phyloP scores from a whole-genome alignment of 78 protist genomes.

The Tieghemostelium lacteum region DNA sequence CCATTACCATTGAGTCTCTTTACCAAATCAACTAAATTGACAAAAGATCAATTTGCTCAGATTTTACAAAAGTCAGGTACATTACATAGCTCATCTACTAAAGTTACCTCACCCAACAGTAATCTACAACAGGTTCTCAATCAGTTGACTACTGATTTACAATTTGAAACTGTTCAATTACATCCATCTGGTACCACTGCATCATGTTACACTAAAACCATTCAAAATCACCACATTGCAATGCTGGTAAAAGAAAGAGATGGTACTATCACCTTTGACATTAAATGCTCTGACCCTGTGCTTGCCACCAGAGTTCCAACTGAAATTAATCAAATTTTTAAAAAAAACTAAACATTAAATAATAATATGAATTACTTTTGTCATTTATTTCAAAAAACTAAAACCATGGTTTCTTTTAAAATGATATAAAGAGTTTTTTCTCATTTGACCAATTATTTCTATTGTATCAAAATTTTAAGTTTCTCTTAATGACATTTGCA shows the following conservation, averaged over 20 bases:
- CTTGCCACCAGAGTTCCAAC: constrained; percentile 2
- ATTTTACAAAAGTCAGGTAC: constrained; percentile 63
- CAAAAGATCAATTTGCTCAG: constrained; percentile 72
- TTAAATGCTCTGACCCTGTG: constrained; percentile 21
- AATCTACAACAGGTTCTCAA: neutral
- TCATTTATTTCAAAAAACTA: too few species aligned
- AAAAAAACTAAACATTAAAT: neutral
- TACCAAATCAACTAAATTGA: neutral
- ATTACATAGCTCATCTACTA: neutral
- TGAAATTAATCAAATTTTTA: constrained; percentile 11
- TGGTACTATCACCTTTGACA: constrained; percentile 53
- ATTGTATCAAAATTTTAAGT: too few species aligned
- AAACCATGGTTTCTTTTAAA: too few species aligned
- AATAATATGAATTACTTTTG: too few species aligned
- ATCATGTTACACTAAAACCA: constrained; percentile 53
- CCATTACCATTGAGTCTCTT: constrained; percentile 17
- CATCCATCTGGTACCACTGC: constrained; percentile 71
- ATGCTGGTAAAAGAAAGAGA: constrained; percentile 66
- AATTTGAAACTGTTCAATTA: constrained; percentile 43
- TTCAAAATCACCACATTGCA: constrained; percentile 50
- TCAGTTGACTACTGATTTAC: neutral
- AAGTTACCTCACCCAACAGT: neutral
- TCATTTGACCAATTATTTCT: too few species aligned
- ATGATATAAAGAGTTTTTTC: too few species aligned
- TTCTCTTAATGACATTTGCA: too few species aligned